Conservation (phyloP, 163 green algal species). For the Scenedesmus sp. region DNA sequence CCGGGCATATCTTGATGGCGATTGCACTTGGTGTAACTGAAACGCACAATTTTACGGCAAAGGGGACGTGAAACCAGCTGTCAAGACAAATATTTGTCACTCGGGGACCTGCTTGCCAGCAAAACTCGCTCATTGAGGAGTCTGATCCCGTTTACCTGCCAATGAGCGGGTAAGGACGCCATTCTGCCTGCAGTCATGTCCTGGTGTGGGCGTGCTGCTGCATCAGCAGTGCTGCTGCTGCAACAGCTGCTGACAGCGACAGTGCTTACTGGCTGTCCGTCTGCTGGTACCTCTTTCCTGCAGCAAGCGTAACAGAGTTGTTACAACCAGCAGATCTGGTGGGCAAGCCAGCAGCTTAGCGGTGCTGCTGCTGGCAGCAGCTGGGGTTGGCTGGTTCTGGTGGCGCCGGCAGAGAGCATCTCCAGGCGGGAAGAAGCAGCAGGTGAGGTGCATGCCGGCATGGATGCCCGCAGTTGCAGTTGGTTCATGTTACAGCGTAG, state of each 20-base stretch:
- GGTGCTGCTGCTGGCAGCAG: slow-evolving; percentile 37
- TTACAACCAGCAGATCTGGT: slow-evolving; percentile 19
- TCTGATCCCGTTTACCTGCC: too few relatives aligned
- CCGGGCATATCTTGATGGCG: too few relatives aligned
- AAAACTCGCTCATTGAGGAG: too few relatives aligned
- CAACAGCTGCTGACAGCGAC: neutral
- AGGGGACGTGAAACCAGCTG: too few relatives aligned
- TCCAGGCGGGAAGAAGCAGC: neutral
- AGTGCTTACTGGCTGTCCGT: neutral
- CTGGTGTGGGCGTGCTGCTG: neutral
- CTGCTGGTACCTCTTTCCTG: neutral
- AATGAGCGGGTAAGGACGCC: neutral
- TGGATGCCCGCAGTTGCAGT: neutral
- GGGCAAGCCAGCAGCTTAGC: slow-evolving; percentile 38
- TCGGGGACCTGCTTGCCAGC: too few relatives aligned
- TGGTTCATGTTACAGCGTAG: neutral
- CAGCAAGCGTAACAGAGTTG: neutral
- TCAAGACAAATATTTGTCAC: too few relatives aligned
- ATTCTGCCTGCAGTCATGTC: neutral
- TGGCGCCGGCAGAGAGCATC: neutral
- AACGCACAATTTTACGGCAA: too few relatives aligned
- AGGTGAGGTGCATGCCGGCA: neutral
- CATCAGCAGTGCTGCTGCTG: slow-evolving; percentile 1
- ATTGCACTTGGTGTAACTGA: too few relatives aligned
- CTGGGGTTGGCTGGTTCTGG: slow-evolving; percentile 4